Percentiles rank a stretch among this genome's conserved stretches.
Evolutionary conservation across 148 eudicot genomes (phyloP).

Genomic region (Chenopodium suecicum): DNA sequence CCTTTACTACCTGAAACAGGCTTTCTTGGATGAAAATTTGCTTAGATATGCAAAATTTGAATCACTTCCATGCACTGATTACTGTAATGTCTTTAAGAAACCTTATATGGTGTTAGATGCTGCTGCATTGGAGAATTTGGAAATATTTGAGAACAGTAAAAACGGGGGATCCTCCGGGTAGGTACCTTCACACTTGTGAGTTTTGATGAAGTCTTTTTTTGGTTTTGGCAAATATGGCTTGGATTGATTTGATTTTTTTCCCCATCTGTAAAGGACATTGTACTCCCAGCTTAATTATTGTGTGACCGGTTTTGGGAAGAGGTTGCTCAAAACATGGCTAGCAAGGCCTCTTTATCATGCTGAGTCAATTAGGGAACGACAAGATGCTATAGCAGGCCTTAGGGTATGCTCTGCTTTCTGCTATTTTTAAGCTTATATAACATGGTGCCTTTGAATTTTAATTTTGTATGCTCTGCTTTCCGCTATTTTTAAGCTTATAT

Average conservation of each 20-base stretch:
- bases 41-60: slow-evolving; percentile 93
- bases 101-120: slow-evolving; percentile 92
- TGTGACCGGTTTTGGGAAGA: slow-evolving; percentile 87
- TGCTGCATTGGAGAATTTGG: slow-evolving; percentile 88
- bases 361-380: slow-evolving; percentile 70
- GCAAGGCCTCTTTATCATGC: slow-evolving; percentile 83
- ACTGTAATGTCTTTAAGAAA: slow-evolving; percentile 53
- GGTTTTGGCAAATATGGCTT: not conserved
- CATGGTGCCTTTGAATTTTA: not conserved
- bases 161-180: slow-evolving; percentile 93
- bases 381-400: slow-evolving; percentile 86
- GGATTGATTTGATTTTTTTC: not conserved
- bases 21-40: slow-evolving; percentile 82
- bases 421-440: not conserved
- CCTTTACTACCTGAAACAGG: slow-evolving; percentile 83
- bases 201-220: not conserved
- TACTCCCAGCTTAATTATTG: slow-evolving; percentile 89
- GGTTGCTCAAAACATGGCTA: slow-evolving; percentile 88
- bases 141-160: slow-evolving; percentile 83
- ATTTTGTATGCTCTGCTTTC: not conserved
- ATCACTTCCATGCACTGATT: slow-evolving; percentile 69
- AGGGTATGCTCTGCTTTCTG: slow-evolving; percentile 42
- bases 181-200: slow-evolving; percentile 2
- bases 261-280: slow-evolving; percentile 52
- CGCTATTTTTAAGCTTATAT: not conserved